Evolutionary conservation across 176 grass and related monocot genomes (phyloP).

Genomic region (Pharus latifolius): DNA sequence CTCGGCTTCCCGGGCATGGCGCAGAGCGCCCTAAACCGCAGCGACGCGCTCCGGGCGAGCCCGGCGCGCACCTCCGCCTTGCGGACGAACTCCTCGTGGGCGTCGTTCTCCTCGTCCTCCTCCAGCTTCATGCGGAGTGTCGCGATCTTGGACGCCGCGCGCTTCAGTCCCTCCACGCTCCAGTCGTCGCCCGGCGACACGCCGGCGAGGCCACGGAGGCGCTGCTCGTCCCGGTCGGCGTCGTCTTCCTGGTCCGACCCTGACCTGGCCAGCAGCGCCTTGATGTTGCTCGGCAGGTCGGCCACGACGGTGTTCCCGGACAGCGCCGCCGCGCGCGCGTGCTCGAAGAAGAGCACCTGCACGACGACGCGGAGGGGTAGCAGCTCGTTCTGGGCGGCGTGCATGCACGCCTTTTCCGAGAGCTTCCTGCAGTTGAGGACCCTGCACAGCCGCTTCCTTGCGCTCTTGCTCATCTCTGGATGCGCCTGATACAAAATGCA

Average conservation of each 20-base stretch:
- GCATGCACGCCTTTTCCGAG: slow-evolving; percentile 71
- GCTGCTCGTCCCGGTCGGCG: slow-evolving; percentile 35
- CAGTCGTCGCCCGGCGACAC: slow-evolving; percentile 38
- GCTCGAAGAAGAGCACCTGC: slow-evolving; percentile 98
- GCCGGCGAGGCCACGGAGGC: slow-evolving; percentile 26
- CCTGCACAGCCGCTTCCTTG: slow-evolving; percentile 60
- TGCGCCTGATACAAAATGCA: slow-evolving; percentile 42
- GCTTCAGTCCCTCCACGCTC: slow-evolving; percentile 55
- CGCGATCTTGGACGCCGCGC: slow-evolving; percentile 59
- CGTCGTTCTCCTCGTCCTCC: slow-evolving; percentile 44
- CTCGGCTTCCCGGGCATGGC: slow-evolving; percentile 73
- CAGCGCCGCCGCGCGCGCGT: slow-evolving; percentile 55
- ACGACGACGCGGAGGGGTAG: slow-evolving; percentile 81
- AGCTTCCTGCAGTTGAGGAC: slow-evolving; percentile 87
- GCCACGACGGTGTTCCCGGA: not conserved
- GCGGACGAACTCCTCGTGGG: slow-evolving; percentile 45
- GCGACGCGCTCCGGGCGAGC: slow-evolving; percentile 55
- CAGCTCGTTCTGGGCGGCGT: slow-evolving; percentile 89
- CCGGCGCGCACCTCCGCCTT: slow-evolving; percentile 27
- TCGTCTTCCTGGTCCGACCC: slow-evolving; percentile 39
- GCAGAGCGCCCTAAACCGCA: slow-evolving; percentile 74
- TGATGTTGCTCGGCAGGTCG: slow-evolving; percentile 59
- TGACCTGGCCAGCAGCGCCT: slow-evolving; percentile 55
- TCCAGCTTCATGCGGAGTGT: slow-evolving; percentile 92
- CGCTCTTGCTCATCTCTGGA: slow-evolving; percentile 66